These are phyloP conservation scores for Pinus tabuliformis DNA, from an alignment of 75 land plant genomes.

Conservation along the genomic window DNA sequence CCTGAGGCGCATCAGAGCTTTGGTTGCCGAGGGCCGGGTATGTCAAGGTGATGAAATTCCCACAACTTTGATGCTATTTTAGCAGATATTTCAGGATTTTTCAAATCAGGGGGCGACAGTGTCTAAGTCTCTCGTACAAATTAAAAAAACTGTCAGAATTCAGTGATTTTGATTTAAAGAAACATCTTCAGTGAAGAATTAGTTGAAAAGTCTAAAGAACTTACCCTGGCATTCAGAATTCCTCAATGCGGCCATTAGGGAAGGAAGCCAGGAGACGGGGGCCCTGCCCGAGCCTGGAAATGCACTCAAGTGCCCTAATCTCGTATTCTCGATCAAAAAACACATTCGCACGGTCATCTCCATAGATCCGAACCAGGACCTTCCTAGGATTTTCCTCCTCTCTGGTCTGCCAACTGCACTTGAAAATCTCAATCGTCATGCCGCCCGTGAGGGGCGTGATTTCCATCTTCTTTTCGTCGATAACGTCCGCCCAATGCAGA, in stretches of 20 bases:
- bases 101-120: slow-evolving; percentile 77
- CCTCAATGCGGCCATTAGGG: slow-evolving; percentile 80
- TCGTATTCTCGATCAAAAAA: slow-evolving; percentile 82
- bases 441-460: slow-evolving; percentile 77
- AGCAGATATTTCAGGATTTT: slow-evolving; percentile 70
- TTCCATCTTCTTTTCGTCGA: slow-evolving; percentile 36
- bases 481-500: slow-evolving; percentile 58
- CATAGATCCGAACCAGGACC: slow-evolving; percentile 78
- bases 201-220: too few relatives aligned
- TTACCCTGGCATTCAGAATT: slow-evolving; percentile 89
- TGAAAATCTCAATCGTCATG: slow-evolving; percentile 88
- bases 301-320: slow-evolving; percentile 79
- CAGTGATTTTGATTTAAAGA: neutral
- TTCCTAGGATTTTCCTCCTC: slow-evolving; percentile 24
- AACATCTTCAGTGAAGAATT: too few relatives aligned
- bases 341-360: slow-evolving; percentile 63
- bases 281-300: slow-evolving; percentile 85
- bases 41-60: slow-evolving; percentile 85
- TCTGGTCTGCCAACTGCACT: slow-evolving; percentile 69
- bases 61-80: slow-evolving; percentile 68
- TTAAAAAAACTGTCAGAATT: neutral
- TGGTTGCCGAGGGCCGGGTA: slow-evolving; percentile 60
- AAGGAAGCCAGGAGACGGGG: slow-evolving; percentile 88
- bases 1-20: slow-evolving; percentile 79
- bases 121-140: slow-evolving; percentile 44